A percentile compares a stretch with the other conserved stretches of the same genome.
Evolutionary conservation across 345 rosid species (phyloP).

Genomic region (Arabidopsis suecica): DNA sequence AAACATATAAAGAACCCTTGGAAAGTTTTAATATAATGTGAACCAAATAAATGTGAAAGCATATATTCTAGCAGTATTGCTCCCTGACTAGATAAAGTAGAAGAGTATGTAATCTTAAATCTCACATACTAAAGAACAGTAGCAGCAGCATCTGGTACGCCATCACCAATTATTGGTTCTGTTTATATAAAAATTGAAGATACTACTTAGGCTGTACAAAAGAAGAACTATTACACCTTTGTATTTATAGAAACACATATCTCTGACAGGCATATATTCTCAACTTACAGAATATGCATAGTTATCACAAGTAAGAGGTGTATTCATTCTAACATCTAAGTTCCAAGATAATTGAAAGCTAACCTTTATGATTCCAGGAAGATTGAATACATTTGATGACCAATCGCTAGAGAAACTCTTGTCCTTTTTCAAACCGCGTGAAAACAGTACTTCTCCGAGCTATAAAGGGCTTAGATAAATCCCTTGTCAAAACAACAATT

Average conservation of each 20-base stretch:
- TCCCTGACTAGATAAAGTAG: slow-evolving; percentile 49
- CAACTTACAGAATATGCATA: slow-evolving; percentile 36
- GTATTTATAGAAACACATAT: slow-evolving; percentile 24
- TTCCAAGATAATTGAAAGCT: slow-evolving; percentile 37
- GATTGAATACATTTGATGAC: slow-evolving; percentile 17
- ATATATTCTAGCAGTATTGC: slow-evolving; percentile 48
- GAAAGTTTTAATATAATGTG: slow-evolving; percentile 15
- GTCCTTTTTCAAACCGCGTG: neutral
- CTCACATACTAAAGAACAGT: slow-evolving; percentile 6
- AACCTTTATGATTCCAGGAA: slow-evolving; percentile 36
- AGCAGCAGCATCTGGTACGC: slow-evolving; percentile 42
- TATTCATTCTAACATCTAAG: slow-evolving; percentile 10
- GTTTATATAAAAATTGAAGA: slow-evolving; percentile 10
- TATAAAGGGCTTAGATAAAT: neutral
- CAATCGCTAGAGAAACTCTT: slow-evolving; percentile 13
- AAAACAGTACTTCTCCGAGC: slow-evolving; percentile 25
- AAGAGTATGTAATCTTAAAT: slow-evolving; percentile 26
- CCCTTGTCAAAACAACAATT: slow-evolving; percentile 56
- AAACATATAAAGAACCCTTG: neutral
- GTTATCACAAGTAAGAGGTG: slow-evolving; percentile 20
- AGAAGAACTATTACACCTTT: slow-evolving; percentile 31
- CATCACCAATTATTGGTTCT: slow-evolving; percentile 24
- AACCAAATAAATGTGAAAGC: slow-evolving; percentile 25
- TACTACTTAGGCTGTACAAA: slow-evolving; percentile 12
- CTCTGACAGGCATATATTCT: slow-evolving; percentile 35